phyloP scores from a whole-genome alignment of 306 rosid genomes.

The Vigna unguiculata region DNA sequence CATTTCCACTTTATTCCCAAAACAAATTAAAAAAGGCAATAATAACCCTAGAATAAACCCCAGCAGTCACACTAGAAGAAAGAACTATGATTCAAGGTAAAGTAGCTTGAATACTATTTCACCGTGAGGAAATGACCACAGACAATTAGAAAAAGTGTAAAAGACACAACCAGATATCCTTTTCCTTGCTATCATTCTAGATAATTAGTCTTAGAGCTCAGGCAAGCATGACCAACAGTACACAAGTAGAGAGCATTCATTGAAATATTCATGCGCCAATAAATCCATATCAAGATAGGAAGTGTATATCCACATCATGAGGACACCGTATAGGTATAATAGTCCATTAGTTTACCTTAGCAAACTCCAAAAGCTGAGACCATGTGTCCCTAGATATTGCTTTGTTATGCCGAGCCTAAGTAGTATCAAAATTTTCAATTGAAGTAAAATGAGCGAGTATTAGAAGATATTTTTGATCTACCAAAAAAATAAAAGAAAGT shows the following conservation, averaged over 20 bases:
- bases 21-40: background rate
- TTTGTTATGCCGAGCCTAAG: slow-evolving; percentile 93
- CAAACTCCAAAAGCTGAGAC: slow-evolving; percentile 99
- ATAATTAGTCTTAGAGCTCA: background rate
- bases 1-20: background rate
- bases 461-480: background rate
- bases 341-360: slow-evolving; percentile 64
- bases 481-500: slow-evolving; percentile 6
- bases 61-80: background rate
- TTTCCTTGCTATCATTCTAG: background rate
- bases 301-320: slow-evolving; percentile 1
- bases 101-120: background rate
- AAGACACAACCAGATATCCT: background rate
- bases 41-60: background rate
- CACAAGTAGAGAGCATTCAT: background rate
- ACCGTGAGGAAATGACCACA: slow-evolving; percentile 12
- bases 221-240: background rate
- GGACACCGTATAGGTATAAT: background rate
- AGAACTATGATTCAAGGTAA: slow-evolving; percentile 1
- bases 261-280: slow-evolving; percentile 22
- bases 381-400: slow-evolving; percentile 98
- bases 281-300: slow-evolving; percentile 5
- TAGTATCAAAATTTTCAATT: slow-evolving; percentile 13
- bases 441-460: slow-evolving; percentile 22
- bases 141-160: background rate